Base-by-base conservation (phyloP, 108 stramenopile species). In the Heterococcus sp. region DNA sequence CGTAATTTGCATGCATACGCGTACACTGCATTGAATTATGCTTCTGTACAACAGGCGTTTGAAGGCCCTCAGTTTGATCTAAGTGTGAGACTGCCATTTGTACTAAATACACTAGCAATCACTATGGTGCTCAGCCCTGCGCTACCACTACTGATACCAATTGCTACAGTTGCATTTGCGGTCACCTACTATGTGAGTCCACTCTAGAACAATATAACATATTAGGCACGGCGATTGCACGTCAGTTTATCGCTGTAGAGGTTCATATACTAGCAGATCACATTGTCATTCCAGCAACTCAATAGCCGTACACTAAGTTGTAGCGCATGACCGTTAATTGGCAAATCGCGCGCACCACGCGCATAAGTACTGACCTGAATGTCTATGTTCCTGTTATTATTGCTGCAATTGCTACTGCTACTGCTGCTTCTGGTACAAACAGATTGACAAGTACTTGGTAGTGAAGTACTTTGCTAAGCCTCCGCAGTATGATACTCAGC, bases 111-210 rank as follows among this genome's bases (percentile, higher is more conserved):
- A 72, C 64, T 71, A 32, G 79, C 79, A 37, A 72, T 80, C 32
- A 63, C 72, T 1, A 74, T 80, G 73, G 72, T 63, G 11, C 72
- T 80, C n/a, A 72, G 71, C 30, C 79, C 79, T 2, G 79, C 79
- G 5, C 72, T 80, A 29, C 79, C 79, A 2, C 37, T 80, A 14
- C 72, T 80, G 29, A 58, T 72, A 14, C 72, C 72, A 28, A 38
- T 80, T 64, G 37, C 69, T 3, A 27, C 37, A 29, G 28, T 80
- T 3, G 71, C 64, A 33, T 71, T 80, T 27, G 0, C 32, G 30
- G 21, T 27, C 68, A 80, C 79, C 32, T 80, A 80, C 58, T 58
- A 33, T 3, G 71, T 72, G 71, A 72, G 46, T 58, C n/a, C n/a
- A n/a, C n/a, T n/a, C n/a, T n/a, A n/a, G n/a, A n/a, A n/a, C n/a